These are phyloP conservation scores for Apiospora arundinis DNA, from an alignment of 2,329 filamentous ascomycete genomes.

Conservation along the genomic window DNA sequence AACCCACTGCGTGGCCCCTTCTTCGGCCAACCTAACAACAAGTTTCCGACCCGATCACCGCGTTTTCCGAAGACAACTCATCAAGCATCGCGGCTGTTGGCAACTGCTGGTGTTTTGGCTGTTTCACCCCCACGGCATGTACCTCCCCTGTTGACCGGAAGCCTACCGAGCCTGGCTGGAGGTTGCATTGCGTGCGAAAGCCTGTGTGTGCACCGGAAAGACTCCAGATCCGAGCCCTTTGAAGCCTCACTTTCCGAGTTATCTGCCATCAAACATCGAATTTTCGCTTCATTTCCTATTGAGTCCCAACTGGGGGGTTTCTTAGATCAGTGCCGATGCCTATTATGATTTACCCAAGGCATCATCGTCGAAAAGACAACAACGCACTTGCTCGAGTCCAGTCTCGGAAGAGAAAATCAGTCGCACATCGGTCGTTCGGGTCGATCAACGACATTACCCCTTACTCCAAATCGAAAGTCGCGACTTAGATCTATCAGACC, in stretches of 20 bases:
- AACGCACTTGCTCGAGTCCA: background rate
- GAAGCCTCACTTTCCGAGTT: background rate
- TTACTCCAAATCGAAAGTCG: background rate
- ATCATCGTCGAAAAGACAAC: constrained; percentile 15
- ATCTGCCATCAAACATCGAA: background rate
- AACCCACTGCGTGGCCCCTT: background rate
- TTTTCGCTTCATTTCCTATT: background rate
- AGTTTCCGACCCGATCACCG: background rate
- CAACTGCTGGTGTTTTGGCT: background rate
- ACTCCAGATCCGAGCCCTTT: background rate
- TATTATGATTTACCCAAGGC: constrained; percentile 6
- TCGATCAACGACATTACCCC: too few species aligned
- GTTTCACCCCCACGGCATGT: background rate
- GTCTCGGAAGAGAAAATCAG: background rate
- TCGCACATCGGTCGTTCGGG: background rate
- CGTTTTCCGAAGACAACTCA: background rate
- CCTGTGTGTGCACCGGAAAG: background rate
- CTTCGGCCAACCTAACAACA: background rate
- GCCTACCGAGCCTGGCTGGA: background rate
- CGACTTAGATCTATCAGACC: background rate
- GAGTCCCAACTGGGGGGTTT: too few species aligned
- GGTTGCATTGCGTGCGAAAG: background rate
- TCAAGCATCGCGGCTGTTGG: background rate
- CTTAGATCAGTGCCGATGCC: background rate
- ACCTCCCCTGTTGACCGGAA: background rate